These are phyloP conservation scores for Globisporangium megalacanthum DNA, from an alignment of 352 stramenopile genomes.

Conservation along the genomic window DNA sequence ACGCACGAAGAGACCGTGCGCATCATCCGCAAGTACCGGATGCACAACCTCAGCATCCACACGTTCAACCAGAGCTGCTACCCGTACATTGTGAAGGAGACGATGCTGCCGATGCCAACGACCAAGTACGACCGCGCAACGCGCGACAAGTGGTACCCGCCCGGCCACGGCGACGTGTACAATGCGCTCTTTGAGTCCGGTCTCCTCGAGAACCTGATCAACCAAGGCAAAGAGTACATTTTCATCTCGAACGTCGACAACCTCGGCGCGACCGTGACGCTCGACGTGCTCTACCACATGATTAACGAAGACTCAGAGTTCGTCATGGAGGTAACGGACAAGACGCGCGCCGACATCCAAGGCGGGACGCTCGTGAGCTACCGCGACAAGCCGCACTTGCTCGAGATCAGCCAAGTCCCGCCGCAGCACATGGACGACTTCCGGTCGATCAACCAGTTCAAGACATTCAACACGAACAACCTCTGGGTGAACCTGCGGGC, in stretches of 20 bases:
- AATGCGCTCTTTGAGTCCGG: slow-evolving; percentile 97
- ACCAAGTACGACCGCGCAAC: slow-evolving; percentile 81
- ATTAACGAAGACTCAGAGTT: slow-evolving; percentile 96
- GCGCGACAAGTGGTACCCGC: slow-evolving; percentile 92
- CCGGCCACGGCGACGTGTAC: slow-evolving; percentile 99
- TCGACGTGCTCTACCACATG: slow-evolving; percentile 99
- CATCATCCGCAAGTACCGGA: slow-evolving; percentile 97
- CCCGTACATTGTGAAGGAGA: slow-evolving; percentile 88
- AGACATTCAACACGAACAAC: slow-evolving; percentile 99
- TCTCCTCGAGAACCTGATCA: slow-evolving; percentile 93
- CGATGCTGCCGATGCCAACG: slow-evolving; percentile 83
- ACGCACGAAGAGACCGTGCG: slow-evolving; percentile 97
- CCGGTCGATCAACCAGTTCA: slow-evolving; percentile 92
- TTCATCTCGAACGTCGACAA: slow-evolving; percentile 99
- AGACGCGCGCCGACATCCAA: slow-evolving; percentile 89
- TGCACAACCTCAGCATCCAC: slow-evolving; percentile 93
- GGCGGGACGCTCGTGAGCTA: slow-evolving; percentile 90
- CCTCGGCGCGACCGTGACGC: slow-evolving; percentile 95
- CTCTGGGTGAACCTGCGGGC: slow-evolving; percentile 98
- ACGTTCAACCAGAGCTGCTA: slow-evolving; percentile 94
- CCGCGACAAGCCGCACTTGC: slow-evolving; percentile 92
- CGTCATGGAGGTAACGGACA: slow-evolving; percentile 98
- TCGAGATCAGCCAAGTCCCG: slow-evolving; percentile 97
- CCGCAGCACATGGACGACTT: slow-evolving; percentile 94
- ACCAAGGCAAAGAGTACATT: slow-evolving; percentile 97